Percentiles rank a stretch among this genome's conserved stretches.
These are phyloP conservation scores for Chlorella sorokiniana DNA, from an alignment of 139 green algal species.

Conservation along the genomic window DNA sequence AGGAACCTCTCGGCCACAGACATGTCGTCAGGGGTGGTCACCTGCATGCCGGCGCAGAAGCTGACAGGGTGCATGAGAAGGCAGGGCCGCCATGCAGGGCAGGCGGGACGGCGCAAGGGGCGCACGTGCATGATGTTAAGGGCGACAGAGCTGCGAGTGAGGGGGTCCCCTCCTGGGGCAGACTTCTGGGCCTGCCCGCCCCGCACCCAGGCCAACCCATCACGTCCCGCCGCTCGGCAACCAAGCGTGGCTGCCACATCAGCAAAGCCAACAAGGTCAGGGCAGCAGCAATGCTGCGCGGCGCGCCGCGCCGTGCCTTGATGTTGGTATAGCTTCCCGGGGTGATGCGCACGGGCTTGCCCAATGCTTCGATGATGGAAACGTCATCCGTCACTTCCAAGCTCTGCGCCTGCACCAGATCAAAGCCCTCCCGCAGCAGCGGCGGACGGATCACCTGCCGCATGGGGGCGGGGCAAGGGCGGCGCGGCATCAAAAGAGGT, in stretches of 20 bases:
- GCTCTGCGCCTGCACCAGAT: slow-evolving; percentile 71
- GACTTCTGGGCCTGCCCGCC: too few relatives aligned
- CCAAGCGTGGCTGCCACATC: not conserved
- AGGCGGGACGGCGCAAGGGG: not conserved
- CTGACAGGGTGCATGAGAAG: not conserved
- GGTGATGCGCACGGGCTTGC: slow-evolving; percentile 91
- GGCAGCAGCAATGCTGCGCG: not conserved
- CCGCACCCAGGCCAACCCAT: too few relatives aligned
- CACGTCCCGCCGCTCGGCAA: not conserved
- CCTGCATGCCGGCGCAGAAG: slow-evolving; percentile 8
- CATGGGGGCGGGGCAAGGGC: too few relatives aligned
- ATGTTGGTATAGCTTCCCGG: slow-evolving; percentile 96
- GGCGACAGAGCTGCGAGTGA: too few relatives aligned
- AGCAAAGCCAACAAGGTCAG: not conserved
- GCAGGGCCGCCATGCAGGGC: too few relatives aligned
- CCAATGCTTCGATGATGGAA: slow-evolving; percentile 95
- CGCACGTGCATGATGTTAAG: not conserved
- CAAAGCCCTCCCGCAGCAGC: slow-evolving; percentile 86
- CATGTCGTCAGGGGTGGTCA: slow-evolving; percentile 89
- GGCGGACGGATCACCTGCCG: slow-evolving; percentile 81
- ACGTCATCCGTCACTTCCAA: slow-evolving; percentile 98
- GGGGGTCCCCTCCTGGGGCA: too few relatives aligned
- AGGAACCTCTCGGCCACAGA: slow-evolving; percentile 83
- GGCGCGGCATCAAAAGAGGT: not conserved
- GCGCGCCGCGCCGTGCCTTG: slow-evolving; percentile 71